Evolutionary conservation across 352 stramenopile genomes (phyloP).

Genomic region (Saprolegnia diclina): DNA sequence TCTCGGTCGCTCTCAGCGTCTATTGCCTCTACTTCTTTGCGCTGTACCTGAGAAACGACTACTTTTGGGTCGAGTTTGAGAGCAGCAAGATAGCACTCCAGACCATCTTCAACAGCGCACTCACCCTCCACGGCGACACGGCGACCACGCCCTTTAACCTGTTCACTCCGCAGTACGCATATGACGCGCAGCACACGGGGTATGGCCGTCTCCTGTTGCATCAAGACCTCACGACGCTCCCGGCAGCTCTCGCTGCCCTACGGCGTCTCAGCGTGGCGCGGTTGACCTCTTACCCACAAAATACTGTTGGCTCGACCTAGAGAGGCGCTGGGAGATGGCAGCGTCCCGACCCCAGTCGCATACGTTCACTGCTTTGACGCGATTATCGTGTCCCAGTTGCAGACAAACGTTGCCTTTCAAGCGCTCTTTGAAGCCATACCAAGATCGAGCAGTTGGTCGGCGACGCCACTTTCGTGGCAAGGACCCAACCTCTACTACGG

Average conservation of each 20-base stretch:
- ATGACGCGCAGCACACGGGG: too few relatives aligned
- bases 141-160: neutral
- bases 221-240: neutral
- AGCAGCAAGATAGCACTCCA: conserved; percentile 1
- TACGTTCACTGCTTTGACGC: conserved; percentile 15
- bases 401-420: too few relatives aligned
- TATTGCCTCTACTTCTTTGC: too few relatives aligned
- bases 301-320: conserved; percentile 23
- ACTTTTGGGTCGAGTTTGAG: conserved; percentile 15
- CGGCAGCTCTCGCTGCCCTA: neutral
- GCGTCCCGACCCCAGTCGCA: neutral
- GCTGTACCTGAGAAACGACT: conserved; percentile 14
- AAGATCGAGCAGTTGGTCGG: too few relatives aligned
- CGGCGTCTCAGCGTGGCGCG: neutral
- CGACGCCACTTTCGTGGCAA: conserved; percentile 4
- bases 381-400: too few relatives aligned
- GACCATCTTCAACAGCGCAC: conserved; percentile 7
- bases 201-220: conserved; percentile 3
- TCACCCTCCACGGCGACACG: neutral
- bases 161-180: neutral
- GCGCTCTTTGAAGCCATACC: too few relatives aligned
- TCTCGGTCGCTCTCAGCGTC: too few relatives aligned
- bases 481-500: neutral
- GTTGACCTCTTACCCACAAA: neutral
- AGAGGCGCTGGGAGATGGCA: conserved; percentile 4